A percentile compares a stretch with the other conserved stretches of the same genome.
These are phyloP conservation scores for Monosporascus sp. DNA, from an alignment of 2,329 filamentous ascomycete genomes.

Conservation along the genomic window DNA sequence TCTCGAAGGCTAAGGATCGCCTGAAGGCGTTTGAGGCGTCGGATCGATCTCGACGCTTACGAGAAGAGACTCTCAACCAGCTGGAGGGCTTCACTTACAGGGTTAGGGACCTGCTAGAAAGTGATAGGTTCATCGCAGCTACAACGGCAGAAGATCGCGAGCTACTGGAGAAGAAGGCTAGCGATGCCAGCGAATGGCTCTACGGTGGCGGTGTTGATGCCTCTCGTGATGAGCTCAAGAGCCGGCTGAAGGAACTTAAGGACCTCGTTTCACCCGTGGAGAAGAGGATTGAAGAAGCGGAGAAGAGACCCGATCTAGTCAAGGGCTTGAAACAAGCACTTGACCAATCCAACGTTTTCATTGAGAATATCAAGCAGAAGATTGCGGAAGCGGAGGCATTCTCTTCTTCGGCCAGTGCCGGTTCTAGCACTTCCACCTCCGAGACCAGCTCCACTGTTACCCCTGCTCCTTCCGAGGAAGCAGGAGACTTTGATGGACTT, in stretches of 20 bases:
- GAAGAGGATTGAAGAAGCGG: conserved; percentile 67
- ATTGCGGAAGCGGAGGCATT: conserved; percentile 64
- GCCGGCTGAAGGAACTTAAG: conserved; percentile 71
- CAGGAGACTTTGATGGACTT: conserved; percentile 64
- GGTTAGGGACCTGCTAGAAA: conserved; percentile 75
- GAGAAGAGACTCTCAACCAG: conserved; percentile 86
- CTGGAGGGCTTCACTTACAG: conserved; percentile 94
- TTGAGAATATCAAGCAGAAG: conserved; percentile 64
- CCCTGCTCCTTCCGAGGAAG: conserved; percentile 40
- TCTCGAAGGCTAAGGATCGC: conserved; percentile 58
- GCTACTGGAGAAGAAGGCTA: conserved; percentile 62
- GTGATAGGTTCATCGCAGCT: conserved; percentile 65
- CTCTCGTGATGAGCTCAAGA: conserved; percentile 66
- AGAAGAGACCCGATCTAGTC: conserved; percentile 66
- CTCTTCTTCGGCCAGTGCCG: conserved; percentile 48
- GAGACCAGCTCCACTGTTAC: conserved; percentile 37
- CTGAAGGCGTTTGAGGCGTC: conserved; percentile 82
- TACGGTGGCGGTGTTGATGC: conserved; percentile 81
- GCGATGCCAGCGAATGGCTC: conserved; percentile 79
- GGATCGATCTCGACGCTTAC: conserved; percentile 68
- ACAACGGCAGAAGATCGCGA: conserved; percentile 66
- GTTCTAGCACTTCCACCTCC: conserved; percentile 36
- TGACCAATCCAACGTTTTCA: conserved; percentile 64
- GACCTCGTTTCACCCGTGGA: conserved; percentile 74
- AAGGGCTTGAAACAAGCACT: conserved; percentile 65